A percentile compares a stretch with the other conserved stretches of the same genome.
Evolutionary conservation across 2,329 filamentous ascomycete species (phyloP).

Genomic region (Colletotrichum paranaense): DNA sequence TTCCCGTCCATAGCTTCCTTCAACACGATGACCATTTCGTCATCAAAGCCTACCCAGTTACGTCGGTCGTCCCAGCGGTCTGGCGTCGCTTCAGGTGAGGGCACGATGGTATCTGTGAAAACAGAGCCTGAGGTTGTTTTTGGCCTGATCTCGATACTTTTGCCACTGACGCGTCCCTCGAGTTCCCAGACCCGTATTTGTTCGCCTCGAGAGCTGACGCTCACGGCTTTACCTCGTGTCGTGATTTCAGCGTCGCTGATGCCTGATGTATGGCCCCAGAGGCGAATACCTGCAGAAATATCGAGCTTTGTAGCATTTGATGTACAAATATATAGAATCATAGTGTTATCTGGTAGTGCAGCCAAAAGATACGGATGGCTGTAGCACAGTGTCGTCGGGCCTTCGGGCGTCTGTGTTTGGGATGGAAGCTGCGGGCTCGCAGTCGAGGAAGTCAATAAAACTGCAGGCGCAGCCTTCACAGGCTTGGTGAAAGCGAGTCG

Average conservation of each 20-base stretch:
- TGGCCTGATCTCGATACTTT: conserved; percentile 63
- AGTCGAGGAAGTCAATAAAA: not conserved
- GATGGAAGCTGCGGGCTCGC: conserved; percentile 23
- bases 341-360: conserved; percentile 87
- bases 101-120: not conserved
- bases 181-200: conserved; percentile 91
- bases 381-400: conserved; percentile 75
- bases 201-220: conserved; percentile 83
- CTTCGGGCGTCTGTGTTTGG: conserved; percentile 40
- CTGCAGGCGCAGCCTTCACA: conserved; percentile 36
- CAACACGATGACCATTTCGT: conserved; percentile 90
- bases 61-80: conserved; percentile 57
- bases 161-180: conserved; percentile 71
- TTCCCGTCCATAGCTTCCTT: conserved; percentile 75
- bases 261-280: conserved; percentile 93
- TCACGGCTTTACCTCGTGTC: conserved; percentile 86
- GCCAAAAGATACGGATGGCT: conserved; percentile 87
- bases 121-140: conserved; percentile 38
- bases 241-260: conserved; percentile 89
- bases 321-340: conserved; percentile 84
- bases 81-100: not conserved
- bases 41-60: conserved; percentile 87
- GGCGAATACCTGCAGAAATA: conserved; percentile 78
- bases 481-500: conserved; percentile 53
- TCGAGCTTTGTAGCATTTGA: conserved; percentile 75